phyloP scores from a whole-genome alignment of 768 basidiomycete genomes.

The Lentinus brumalis region DNA sequence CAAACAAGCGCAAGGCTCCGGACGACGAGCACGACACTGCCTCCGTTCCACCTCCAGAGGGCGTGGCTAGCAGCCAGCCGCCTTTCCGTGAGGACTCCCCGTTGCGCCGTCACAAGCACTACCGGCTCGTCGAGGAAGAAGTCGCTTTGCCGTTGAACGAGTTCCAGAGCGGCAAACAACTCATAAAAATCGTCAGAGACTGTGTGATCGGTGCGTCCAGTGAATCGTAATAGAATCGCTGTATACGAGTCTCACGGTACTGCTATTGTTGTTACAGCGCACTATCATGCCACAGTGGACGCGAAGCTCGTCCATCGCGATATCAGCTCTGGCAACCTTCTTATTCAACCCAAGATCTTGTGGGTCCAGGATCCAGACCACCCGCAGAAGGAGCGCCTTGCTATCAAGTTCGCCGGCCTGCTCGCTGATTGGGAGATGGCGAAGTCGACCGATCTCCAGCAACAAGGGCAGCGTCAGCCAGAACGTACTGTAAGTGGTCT shows the following conservation, averaged over 20 bases:
- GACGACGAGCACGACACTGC: neutral
- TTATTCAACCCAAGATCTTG: neutral
- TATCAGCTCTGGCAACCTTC: conserved; percentile 8
- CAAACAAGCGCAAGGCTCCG: neutral
- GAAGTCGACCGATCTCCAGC: neutral
- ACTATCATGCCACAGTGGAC: neutral
- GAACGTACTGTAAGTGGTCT: conserved; percentile 3
- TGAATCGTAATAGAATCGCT: neutral
- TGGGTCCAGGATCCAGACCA: too few species aligned
- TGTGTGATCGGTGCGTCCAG: neutral
- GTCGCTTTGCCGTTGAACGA: neutral
- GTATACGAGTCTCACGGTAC: too few species aligned
- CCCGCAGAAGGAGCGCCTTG: neutral
- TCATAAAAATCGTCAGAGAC: neutral
- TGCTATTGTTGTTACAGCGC: neutral
- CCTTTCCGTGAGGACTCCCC: neutral
- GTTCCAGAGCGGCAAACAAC: neutral
- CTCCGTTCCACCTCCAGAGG: neutral
- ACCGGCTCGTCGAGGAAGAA: conserved; percentile 8
- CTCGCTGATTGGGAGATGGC: conserved; percentile 14
- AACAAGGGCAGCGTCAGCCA: neutral
- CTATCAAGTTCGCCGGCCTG: neutral
- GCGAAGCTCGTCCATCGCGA: conserved; percentile 5
- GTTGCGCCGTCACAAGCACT: neutral
- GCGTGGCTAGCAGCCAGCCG: neutral